Evolutionary conservation across 306 rosid species (phyloP).

Genomic region (Styphnolobium japonicum): DNA sequence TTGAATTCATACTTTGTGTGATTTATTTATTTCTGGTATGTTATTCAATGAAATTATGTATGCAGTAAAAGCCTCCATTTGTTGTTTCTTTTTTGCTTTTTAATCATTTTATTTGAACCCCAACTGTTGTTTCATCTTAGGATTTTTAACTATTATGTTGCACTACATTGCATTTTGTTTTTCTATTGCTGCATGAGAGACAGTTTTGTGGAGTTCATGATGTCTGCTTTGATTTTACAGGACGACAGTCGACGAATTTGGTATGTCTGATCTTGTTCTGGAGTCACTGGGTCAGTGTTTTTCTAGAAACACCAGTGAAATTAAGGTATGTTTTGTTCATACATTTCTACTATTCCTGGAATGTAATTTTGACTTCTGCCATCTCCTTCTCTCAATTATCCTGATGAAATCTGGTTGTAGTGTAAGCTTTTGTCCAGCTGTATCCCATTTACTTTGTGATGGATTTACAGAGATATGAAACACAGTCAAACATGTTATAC

Average conservation of each 20-base stretch:
- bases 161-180: neutral
- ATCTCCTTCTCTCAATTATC: slow-evolving; percentile 30
- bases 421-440: slow-evolving; percentile 79
- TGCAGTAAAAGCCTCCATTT: neutral
- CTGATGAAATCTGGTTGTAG: slow-evolving; percentile 65
- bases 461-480: slow-evolving; percentile 96
- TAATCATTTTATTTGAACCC: neutral
- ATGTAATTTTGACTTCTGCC: slow-evolving; percentile 22
- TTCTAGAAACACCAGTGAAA: slow-evolving; percentile 68
- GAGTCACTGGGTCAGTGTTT: slow-evolving; percentile 80
- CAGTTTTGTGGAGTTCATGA: slow-evolving; percentile 27
- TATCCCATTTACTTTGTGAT: slow-evolving; percentile 91
- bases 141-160: neutral
- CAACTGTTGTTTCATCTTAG: neutral
- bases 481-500: slow-evolving; percentile 91
- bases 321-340: slow-evolving; percentile 58
- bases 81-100: neutral
- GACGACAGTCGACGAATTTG: slow-evolving; percentile 70
- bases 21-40: no score
- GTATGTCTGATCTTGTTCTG: slow-evolving; percentile 71
- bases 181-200: slow-evolving; percentile 10
- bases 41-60: neutral
- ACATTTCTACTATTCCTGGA: neutral
- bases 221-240: slow-evolving; percentile 50
- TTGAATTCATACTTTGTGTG: neutral